A percentile compares a stretch with the other conserved stretches of the same genome.
phyloP scores from a whole-genome alignment of 2,329 filamentous ascomycete genomes.

The Claviceps cyperi region DNA sequence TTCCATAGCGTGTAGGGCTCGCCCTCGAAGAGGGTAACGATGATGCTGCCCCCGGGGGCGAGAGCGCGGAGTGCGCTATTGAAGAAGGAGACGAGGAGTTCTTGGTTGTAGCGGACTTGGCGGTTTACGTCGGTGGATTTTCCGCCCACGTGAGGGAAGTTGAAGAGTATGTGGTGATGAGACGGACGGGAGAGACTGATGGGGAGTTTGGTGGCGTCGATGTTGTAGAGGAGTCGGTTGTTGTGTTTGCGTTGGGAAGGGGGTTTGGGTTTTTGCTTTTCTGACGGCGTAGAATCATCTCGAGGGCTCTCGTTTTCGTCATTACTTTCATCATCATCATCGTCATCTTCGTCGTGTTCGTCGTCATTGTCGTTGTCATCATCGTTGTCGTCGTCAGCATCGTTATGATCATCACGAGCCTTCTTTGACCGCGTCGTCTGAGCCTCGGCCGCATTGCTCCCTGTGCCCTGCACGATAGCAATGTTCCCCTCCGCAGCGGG shows the following conservation, averaged over 20 bases:
- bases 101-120: slow-evolving; percentile 85
- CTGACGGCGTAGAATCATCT: background rate
- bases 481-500: slow-evolving; percentile 52
- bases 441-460: slow-evolving; percentile 2
- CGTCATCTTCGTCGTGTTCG: background rate
- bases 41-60: slow-evolving; percentile 41
- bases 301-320: background rate
- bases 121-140: slow-evolving; percentile 86
- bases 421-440: background rate
- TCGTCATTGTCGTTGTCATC: background rate
- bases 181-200: slow-evolving; percentile 36
- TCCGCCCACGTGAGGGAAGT: slow-evolving; percentile 93
- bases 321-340: background rate
- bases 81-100: slow-evolving; percentile 59
- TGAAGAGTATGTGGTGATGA: slow-evolving; percentile 79
- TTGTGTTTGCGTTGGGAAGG: slow-evolving; percentile 12
- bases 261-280: background rate
- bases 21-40: slow-evolving; percentile 84
- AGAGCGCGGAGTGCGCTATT: slow-evolving; percentile 27
- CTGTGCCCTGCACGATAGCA: slow-evolving; percentile 25
- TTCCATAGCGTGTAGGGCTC: slow-evolving; percentile 97
- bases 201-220: slow-evolving; percentile 22
- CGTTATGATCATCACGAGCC: background rate
- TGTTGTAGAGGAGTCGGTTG: slow-evolving; percentile 6
- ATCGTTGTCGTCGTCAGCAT: background rate